Percentiles rank a stretch among this genome's conserved stretches.
These are phyloP conservation scores for Penicillium ochrochloron DNA, from an alignment of 495 filamentous ascomycete genomes.

Conservation along the genomic window DNA sequence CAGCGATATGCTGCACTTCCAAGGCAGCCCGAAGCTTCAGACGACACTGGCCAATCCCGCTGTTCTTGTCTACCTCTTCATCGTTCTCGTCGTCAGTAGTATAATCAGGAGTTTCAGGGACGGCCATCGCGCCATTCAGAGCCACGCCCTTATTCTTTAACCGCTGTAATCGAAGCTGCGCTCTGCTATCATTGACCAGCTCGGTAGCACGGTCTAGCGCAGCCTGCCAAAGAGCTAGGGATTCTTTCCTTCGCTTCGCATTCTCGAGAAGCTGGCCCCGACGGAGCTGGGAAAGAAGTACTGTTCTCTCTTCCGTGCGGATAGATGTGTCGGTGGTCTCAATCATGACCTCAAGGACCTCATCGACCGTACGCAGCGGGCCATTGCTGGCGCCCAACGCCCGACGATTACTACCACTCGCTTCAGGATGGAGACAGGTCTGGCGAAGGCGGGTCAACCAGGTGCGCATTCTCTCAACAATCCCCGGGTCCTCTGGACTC, in stretches of 20 bases:
- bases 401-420: constrained; percentile 68
- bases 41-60: constrained; percentile 60
- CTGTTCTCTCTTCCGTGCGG: constrained; percentile 66
- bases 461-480: constrained; percentile 67
- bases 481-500: constrained; percentile 60
- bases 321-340: constrained; percentile 71
- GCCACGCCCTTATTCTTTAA: constrained; percentile 27
- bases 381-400: constrained; percentile 66
- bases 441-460: constrained; percentile 78
- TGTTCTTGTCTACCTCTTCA: constrained; percentile 51
- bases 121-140: constrained; percentile 10
- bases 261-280: constrained; percentile 79
- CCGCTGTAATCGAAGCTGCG: constrained; percentile 59
- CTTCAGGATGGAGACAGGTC: constrained; percentile 83
- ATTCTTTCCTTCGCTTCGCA: constrained; percentile 57
- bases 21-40: constrained; percentile 71
- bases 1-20: constrained; percentile 78
- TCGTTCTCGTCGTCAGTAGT: constrained; percentile 50
- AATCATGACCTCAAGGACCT: constrained; percentile 88
- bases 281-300: constrained; percentile 63
- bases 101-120: constrained; percentile 12
- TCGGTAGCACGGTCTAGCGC: constrained; percentile 57
- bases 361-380: constrained; percentile 75
- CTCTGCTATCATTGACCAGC: constrained; percentile 67
- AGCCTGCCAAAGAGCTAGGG: constrained; percentile 68